Conservation (phyloP, 78 protist species). For the Emiliania huxleyi region DNA sequence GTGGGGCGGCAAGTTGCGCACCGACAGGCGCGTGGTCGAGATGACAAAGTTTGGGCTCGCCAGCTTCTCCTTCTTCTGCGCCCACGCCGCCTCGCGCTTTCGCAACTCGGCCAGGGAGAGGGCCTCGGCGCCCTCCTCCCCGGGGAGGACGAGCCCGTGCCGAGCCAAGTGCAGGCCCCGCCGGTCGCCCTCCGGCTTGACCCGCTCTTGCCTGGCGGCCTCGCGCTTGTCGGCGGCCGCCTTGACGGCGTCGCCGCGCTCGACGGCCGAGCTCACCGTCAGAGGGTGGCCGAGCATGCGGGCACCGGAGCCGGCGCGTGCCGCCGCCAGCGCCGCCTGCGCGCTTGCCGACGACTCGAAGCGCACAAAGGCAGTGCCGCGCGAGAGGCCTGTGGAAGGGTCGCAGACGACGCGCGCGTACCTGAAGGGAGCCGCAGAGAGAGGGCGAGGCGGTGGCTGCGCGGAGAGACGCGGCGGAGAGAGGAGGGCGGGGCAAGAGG, state of each 20-base stretch:
- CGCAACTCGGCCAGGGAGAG: background rate
- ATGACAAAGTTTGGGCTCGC: conserved; percentile 36
- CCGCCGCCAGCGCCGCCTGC: background rate
- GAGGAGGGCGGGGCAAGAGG: too few relatives aligned
- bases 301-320: background rate
- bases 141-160: background rate
- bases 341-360: background rate
- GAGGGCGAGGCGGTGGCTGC: too few relatives aligned
- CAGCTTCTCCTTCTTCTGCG: conserved; percentile 20
- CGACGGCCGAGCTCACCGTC: background rate
- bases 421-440: too few relatives aligned
- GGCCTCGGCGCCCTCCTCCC: background rate
- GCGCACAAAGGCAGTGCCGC: conserved; percentile 14
- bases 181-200: background rate
- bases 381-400: background rate
- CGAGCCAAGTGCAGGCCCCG: background rate
- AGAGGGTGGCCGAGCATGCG: background rate
- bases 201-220: background rate
- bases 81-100: background rate
- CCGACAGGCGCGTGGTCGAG: conserved; percentile 38
- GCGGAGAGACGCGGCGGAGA: too few relatives aligned
- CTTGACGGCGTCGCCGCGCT: background rate
- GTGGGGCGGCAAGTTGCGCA: conserved; percentile 35
- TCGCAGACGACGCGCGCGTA: background rate
- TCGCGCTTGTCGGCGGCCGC: background rate